These are phyloP conservation scores for Trichoderma sp. DNA, from an alignment of 2,329 filamentous ascomycete genomes.

Conservation along the genomic window DNA sequence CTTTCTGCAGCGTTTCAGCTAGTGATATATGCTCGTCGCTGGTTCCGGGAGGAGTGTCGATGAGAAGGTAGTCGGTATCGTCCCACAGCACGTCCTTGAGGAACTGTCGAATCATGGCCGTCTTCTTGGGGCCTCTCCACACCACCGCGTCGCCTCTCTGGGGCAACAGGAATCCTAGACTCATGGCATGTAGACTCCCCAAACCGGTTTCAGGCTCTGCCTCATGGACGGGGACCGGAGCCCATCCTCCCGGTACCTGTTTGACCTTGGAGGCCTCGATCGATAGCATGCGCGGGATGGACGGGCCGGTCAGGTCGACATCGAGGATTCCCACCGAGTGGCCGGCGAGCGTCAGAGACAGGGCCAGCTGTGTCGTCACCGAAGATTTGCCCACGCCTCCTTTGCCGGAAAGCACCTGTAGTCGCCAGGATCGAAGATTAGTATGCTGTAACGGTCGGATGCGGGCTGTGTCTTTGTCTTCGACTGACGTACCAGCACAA, in stretches of 20 bases:
- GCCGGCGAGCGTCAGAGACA: slow-evolving; percentile 81
- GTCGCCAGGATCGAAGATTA: background rate
- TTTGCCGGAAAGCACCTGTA: slow-evolving; percentile 83
- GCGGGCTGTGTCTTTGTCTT: too few species aligned
- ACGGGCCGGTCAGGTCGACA: slow-evolving; percentile 92
- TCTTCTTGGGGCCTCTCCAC: slow-evolving; percentile 98
- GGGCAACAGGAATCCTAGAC: slow-evolving; percentile 83
- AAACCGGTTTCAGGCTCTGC: slow-evolving; percentile 50
- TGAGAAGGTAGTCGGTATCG: slow-evolving; percentile 83
- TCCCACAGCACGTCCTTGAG: slow-evolving; percentile 88
- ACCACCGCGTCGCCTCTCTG: slow-evolving; percentile 87
- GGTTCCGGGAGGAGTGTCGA: slow-evolving; percentile 94
- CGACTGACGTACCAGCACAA: slow-evolving; percentile 60
- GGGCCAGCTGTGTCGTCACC: slow-evolving; percentile 91
- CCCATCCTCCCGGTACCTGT: slow-evolving; percentile 88
- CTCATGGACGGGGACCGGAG: slow-evolving; percentile 80
- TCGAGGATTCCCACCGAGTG: slow-evolving; percentile 93
- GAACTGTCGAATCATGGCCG: slow-evolving; percentile 97
- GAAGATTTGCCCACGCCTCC: slow-evolving; percentile 97
- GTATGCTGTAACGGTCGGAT: background rate
- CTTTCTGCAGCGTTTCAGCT: slow-evolving; percentile 75
- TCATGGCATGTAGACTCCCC: slow-evolving; percentile 79
- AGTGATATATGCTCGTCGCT: slow-evolving; percentile 97
- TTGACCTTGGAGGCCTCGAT: slow-evolving; percentile 87
- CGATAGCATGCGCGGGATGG: slow-evolving; percentile 90